Evolutionary conservation across 2,329 filamentous ascomycete species (phyloP), one percentile per base, ranked within the genome.

Genomic region (Spiromastix sp.): DNA sequence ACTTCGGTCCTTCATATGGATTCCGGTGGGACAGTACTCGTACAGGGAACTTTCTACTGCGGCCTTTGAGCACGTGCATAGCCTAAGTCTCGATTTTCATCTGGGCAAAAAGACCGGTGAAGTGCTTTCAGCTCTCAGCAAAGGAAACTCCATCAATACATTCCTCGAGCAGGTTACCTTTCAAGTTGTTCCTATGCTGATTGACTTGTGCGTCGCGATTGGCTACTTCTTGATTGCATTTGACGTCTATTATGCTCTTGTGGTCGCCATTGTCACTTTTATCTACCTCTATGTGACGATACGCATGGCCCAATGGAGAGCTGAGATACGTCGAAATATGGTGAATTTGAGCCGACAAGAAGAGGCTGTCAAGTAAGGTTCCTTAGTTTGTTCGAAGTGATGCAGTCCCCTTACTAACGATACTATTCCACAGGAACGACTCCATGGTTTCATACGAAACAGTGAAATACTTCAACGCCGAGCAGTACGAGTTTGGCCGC

Each of bases 401-500:
- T 31, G n/a, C 11, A n/a, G 26, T n/a, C 15, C 33, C 34, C 13
- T 10, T 26, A 22, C 24, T 28, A 40, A 33, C 21, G 7, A 7
- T 12, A 27, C 31, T 22, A 15, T 11, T 11, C 2, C 27, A 9
- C 42, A 74, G 70, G 63, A 96, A 95, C 55, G 91, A 98, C 58
- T 96, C 91, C 0, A 91, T 98, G 67, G 86, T 91, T 42, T 93
- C 86, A n/a, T 98, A 96, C 57, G 91, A 98, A 64, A 89, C 83
- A 2, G 84, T 89, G 54, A 91, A 89, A 55, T 89, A 89, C 51
- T 91, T 91, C 68, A 89, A 89, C 48, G 83, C 83, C 5, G 84
- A 89, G 51, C 67, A 74, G 2, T 87, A 82, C 51, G 84, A 91
- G 51, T 86, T 85, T 46, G 65, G 70, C 32, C 73, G 84, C 16